These are phyloP conservation scores for Hirschioporus abietinus DNA, from an alignment of 768 basidiomycete species.

Conservation along the genomic window DNA sequence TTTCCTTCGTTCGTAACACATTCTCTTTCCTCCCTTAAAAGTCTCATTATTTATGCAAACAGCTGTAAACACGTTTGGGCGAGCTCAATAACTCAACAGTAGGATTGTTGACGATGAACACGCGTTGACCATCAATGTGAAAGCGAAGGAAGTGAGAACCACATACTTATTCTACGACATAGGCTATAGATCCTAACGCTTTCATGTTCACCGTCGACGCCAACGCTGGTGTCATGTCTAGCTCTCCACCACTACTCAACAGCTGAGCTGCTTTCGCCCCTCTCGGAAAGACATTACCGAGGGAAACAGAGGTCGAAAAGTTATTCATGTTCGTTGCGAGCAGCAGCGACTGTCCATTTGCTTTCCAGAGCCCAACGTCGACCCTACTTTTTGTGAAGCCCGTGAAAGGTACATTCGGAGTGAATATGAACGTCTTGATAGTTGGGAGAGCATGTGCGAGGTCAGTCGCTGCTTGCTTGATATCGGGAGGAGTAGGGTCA, in stretches of 20 bases:
- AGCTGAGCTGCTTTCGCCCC: conserved; percentile 22
- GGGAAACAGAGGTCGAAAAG: conserved; percentile 25
- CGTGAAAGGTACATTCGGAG: conserved; percentile 33
- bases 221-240: background rate
- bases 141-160: background rate
- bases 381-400: conserved; percentile 35
- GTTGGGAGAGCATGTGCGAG: conserved; percentile 41
- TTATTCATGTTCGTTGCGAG: conserved; percentile 50
- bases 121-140: too few species aligned
- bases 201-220: background rate
- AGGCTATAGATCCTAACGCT: background rate
- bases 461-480: conserved; percentile 46
- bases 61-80: too few species aligned
- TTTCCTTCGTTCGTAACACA: too few species aligned
- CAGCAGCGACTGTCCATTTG: conserved; percentile 36
- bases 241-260: conserved; percentile 29
- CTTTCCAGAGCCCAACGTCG: conserved; percentile 49
- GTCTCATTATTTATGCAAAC: too few species aligned
- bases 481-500: conserved; percentile 48
- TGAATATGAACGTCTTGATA: conserved; percentile 43
- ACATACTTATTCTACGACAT: background rate
- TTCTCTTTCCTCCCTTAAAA: too few species aligned
- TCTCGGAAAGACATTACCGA: conserved; percentile 25
- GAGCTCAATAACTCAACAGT: too few species aligned
- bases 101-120: too few species aligned